Evolutionary conservation across 306 rosid genomes (phyloP), one percentile per base, ranked within the genome.

Genomic region (Quercus ilex): DNA sequence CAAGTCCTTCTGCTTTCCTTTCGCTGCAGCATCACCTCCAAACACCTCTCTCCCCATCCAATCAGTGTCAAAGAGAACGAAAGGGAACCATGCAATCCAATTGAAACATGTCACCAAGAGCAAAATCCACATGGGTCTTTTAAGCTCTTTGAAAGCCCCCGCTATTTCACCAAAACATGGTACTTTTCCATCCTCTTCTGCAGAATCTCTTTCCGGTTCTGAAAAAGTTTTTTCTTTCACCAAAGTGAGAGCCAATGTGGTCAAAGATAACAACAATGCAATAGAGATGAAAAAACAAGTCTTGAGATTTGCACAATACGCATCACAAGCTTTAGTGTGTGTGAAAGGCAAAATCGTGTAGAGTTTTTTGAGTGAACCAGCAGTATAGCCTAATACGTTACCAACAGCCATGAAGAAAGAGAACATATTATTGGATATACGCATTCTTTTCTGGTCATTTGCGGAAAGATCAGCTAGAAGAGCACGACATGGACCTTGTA

Each of bases 11-110:
- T 8, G 46, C 46, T 41, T 41, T 41, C 46, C 46, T 41, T 8
- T 41, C 46, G 46, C 46, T 8, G 11, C 0, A 41, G 85, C 92
- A n/a, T 57, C 71, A 4, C 99, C 99, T 0, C 99, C 99, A 33
- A 84, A 95, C 31, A 95, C 98, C 79, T 95, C 99, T 9, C 14
- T 51, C 1, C 99, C 99, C 99, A 91, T 95, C 99, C 99, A 95
- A 63, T 95, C 99, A 0, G 99, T 95, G 80, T 95, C 98, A 73
- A 85, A 95, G 33, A 95, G 65, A 74, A 95, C 21, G 85, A 95
- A 95, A 0, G 98, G 98, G 52, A 92, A 95, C 98, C 99, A 95
- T 0, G 96, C 99, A 28, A 92, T 67, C 98, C 99, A 95, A 12
- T 95, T 95, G 0, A 92, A 83, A 21, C 91, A 86, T 75, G 99